These are phyloP conservation scores for Fusarium sororula DNA, from an alignment of 2,329 filamentous ascomycete genomes.

Conservation along the genomic window DNA sequence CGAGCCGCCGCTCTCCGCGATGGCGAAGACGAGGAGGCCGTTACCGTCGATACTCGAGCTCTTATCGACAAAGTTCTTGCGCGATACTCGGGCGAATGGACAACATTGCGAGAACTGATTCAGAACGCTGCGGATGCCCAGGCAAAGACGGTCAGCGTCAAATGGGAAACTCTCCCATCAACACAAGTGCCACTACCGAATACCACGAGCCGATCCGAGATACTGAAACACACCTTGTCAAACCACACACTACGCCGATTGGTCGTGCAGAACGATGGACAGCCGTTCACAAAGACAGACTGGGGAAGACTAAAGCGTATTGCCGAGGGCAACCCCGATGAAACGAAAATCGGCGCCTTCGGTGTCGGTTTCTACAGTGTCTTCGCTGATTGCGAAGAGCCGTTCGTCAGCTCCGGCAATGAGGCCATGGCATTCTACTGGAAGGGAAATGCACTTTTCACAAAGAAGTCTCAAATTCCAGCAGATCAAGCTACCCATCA, in stretches of 20 bases:
- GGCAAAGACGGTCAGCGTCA: slow-evolving; percentile 87
- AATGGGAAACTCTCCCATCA: slow-evolving; percentile 91
- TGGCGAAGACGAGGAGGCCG: slow-evolving; percentile 92
- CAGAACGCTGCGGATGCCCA: slow-evolving; percentile 99
- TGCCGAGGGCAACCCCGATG: slow-evolving; percentile 98
- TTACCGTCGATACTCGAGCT: slow-evolving; percentile 96
- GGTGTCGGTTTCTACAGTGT: slow-evolving; percentile 99
- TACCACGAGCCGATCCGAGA: slow-evolving; percentile 72
- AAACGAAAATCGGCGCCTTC: slow-evolving; percentile 98
- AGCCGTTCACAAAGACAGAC: slow-evolving; percentile 87
- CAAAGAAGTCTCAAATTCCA: slow-evolving; percentile 81
- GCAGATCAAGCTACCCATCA: slow-evolving; percentile 71
- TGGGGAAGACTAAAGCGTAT: slow-evolving; percentile 95
- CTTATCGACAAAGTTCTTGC: slow-evolving; percentile 98
- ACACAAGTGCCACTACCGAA: slow-evolving; percentile 75
- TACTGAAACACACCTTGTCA: slow-evolving; percentile 83
- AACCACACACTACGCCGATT: slow-evolving; percentile 88
- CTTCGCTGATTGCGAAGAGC: slow-evolving; percentile 97
- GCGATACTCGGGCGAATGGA: slow-evolving; percentile 96
- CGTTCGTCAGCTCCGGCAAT: slow-evolving; percentile 91
- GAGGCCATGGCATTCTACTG: slow-evolving; percentile 99
- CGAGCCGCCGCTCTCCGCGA: slow-evolving; percentile 87
- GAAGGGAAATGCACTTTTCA: slow-evolving; percentile 98
- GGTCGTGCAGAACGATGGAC: slow-evolving; percentile 92
- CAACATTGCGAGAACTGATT: slow-evolving; percentile 87